Evolutionary conservation across 2,329 filamentous ascomycete genomes (phyloP), one percentile per base, ranked within the genome.

Genomic region (Fusarium guadeloupense): DNA sequence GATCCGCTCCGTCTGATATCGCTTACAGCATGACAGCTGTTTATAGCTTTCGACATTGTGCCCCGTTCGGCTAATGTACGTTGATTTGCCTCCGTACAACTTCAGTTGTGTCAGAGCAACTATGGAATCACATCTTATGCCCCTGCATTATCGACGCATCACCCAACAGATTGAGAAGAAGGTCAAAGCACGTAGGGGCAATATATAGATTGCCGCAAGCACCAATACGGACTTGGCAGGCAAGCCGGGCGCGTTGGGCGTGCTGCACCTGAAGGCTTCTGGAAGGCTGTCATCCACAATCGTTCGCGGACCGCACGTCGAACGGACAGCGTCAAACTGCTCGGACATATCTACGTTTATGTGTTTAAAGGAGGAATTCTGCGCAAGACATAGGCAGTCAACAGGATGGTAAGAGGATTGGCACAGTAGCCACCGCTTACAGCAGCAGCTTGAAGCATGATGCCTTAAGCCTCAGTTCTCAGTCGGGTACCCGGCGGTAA

Each of bases 361-460:
- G 54, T 62, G 45, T 54, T 59, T 47, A 44, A 65, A 54, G 40
- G 50, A 50, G 33, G 52, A 51, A 44, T 54, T 54, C 19, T 51
- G 54, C 37, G 45, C 53, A 42, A 58, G 54, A 49, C 21, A 40
- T 42, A 41, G 61, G 60, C 69, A 72, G 72, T 68, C 68, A 70
- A 52, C 56, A 62, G 47, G 39, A 33, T 33, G 42, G 46, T 35
- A 42, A 44, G 25, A 62, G 57, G 61, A 55, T 57, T 54, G 58
- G 28, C 52, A 52, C 60, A 64, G 41, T 51, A 40, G 30, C 43
- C 44, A 55, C 57, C 62, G 48, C 56, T 47, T 62, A 39, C 37
- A 57, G 42, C 42, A 50, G 44, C 39, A 53, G 47, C 56, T 47
- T 43, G 47, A 49, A 44, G 44, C 47, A 49, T 60, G 45, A 56